A percentile compares a stretch with the other conserved stretches of the same genome.
Evolutionary conservation across 768 basidiomycete species (phyloP).

Genomic region (Dacryopinax primogenitus): DNA sequence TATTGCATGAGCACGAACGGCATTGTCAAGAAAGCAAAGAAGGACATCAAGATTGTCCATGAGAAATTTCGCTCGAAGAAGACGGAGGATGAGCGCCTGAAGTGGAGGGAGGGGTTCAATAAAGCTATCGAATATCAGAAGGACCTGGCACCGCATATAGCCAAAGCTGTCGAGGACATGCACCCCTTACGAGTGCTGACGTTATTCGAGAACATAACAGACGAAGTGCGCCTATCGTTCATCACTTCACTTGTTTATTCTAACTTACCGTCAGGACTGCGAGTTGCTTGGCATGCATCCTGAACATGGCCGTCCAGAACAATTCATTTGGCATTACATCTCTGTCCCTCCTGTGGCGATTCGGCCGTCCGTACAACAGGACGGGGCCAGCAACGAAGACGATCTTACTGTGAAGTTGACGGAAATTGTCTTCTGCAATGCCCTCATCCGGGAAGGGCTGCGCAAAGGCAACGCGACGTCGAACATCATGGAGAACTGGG

Average conservation of each 20-base stretch:
- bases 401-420: constrained; percentile 95
- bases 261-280: constrained; percentile 51
- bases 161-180: constrained; percentile 83
- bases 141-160: constrained; percentile 70
- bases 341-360: constrained; percentile 97
- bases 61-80: constrained; percentile 96
- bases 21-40: constrained; percentile 87
- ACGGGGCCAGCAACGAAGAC: constrained; percentile 96
- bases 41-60: constrained; percentile 81
- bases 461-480: constrained; percentile 76
- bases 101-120: constrained; percentile 69
- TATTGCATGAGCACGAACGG: constrained; percentile 92
- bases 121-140: constrained; percentile 76
- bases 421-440: constrained; percentile 91
- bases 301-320: constrained; percentile 79
- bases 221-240: constrained; percentile 46
- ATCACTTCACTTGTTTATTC: not conserved
- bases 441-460: constrained; percentile 79
- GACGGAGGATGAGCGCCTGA: constrained; percentile 74
- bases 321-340: constrained; percentile 97
- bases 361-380: constrained; percentile 91
- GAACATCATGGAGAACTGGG: constrained; percentile 98
- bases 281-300: constrained; percentile 88
- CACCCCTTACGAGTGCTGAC: constrained; percentile 90
- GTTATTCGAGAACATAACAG: constrained; percentile 81